Evolutionary conservation across 306 rosid genomes (phyloP).

Genomic region (Cicer cuneatum): DNA sequence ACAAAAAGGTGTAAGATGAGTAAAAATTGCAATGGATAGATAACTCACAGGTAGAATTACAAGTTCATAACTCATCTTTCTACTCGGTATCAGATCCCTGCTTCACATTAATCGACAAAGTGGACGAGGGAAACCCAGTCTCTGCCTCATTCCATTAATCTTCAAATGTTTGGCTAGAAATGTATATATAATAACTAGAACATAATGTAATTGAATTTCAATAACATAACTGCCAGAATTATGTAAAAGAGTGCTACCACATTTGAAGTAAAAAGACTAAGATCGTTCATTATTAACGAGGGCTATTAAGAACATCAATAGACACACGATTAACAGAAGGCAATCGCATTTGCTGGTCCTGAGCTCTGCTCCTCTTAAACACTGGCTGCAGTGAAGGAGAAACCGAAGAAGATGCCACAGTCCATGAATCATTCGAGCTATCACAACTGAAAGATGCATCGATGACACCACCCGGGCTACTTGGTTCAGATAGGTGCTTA

Average conservation of each 20-base stretch:
- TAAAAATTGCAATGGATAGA: slow-evolving; percentile 35
- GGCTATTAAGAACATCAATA: slow-evolving; percentile 67
- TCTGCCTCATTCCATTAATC: slow-evolving; percentile 51
- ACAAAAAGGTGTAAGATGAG: slow-evolving; percentile 25
- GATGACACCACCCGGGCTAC: slow-evolving; percentile 72
- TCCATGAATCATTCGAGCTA: slow-evolving; percentile 79
- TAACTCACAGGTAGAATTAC: slow-evolving; percentile 48
- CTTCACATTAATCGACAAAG: slow-evolving; percentile 41
- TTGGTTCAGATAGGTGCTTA: slow-evolving; percentile 53
- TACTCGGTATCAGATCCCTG: slow-evolving; percentile 45
- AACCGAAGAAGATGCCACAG: slow-evolving; percentile 50
- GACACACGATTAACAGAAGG: slow-evolving; percentile 65
- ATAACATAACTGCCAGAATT: slow-evolving; percentile 52
- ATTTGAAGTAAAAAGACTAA: slow-evolving; percentile 54
- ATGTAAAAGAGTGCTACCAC: slow-evolving; percentile 57
- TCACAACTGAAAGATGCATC: slow-evolving; percentile 79
- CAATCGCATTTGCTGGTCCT: slow-evolving; percentile 77
- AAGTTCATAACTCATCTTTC: slow-evolving; percentile 47
- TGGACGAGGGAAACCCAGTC: slow-evolving; percentile 42
- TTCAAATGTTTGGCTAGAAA: slow-evolving; percentile 53
- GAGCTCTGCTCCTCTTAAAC: slow-evolving; percentile 70
- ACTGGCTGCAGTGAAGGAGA: slow-evolving; percentile 61
- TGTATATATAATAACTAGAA: slow-evolving; percentile 49
- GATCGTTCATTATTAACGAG: slow-evolving; percentile 57
- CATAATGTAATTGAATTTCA: slow-evolving; percentile 50